Evolutionary conservation across 2,329 filamentous ascomycete species (phyloP).

Genomic region (Epichloe sp.): DNA sequence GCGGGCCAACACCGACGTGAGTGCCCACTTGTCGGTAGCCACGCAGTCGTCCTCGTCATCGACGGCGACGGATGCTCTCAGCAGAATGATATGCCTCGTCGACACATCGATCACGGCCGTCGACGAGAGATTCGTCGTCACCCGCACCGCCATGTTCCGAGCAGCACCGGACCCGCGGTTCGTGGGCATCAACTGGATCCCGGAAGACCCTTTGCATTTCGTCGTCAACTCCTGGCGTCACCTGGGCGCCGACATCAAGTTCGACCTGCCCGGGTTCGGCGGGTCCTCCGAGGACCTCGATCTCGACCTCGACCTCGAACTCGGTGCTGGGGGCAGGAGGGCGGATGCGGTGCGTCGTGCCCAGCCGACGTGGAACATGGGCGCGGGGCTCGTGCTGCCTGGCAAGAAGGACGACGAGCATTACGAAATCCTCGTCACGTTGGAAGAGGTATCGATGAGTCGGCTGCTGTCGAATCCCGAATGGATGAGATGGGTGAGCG

Average conservation of each 20-base stretch:
- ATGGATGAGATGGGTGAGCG: constrained; percentile 18
- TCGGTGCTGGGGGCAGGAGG: not conserved
- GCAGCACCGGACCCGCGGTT: constrained; percentile 25
- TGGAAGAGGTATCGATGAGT: constrained; percentile 18
- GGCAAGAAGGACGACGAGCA: constrained; percentile 10
- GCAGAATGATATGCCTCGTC: constrained; percentile 16
- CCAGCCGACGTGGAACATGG: constrained; percentile 17
- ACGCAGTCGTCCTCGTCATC: not conserved
- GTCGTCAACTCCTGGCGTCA: constrained; percentile 33
- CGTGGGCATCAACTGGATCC: constrained; percentile 27
- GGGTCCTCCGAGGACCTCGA: not conserved
- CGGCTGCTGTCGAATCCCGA: constrained; percentile 12
- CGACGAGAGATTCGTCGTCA: constrained; percentile 27
- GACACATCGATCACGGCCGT: constrained; percentile 16
- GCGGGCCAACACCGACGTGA: constrained; percentile 16
- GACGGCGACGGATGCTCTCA: constrained; percentile 11
- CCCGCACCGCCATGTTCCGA: constrained; percentile 24
- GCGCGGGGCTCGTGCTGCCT: constrained; percentile 20
- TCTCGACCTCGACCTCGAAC: too few species aligned
- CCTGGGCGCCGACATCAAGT: constrained; percentile 28
- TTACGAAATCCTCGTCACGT: constrained; percentile 20
- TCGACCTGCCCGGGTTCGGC: constrained; percentile 17
- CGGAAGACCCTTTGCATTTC: constrained; percentile 25
- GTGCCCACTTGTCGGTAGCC: constrained; percentile 10
- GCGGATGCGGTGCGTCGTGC: constrained; percentile 19